Percentiles rank a stretch among this genome's conserved stretches.
Evolutionary conservation across 345 rosid species (phyloP).

Genomic region (Rhodamnia rubescens): DNA sequence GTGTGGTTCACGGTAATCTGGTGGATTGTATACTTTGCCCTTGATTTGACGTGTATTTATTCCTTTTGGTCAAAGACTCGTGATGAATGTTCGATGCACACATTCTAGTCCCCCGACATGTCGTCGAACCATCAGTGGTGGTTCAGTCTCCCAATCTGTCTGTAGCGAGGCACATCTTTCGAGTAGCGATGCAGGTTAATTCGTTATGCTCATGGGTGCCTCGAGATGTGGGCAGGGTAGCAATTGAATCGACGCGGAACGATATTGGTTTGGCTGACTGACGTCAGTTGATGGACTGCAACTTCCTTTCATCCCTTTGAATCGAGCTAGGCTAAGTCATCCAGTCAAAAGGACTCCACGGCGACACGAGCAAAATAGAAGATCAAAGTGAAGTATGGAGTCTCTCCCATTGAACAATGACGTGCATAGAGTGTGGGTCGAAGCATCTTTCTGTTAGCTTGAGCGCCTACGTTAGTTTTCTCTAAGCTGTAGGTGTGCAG

Average conservation of each 20-base stretch:
- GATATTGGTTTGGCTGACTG: neutral
- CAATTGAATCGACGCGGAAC: neutral
- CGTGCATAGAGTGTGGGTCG: neutral
- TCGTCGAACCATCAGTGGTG: neutral
- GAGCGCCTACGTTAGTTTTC: neutral
- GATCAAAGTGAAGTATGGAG: neutral
- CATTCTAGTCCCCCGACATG: neutral
- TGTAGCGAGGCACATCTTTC: neutral
- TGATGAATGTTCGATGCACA: neutral
- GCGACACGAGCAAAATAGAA: no score
- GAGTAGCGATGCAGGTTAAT: neutral
- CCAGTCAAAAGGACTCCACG: no score
- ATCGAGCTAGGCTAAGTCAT: neutral
- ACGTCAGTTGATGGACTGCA: neutral
- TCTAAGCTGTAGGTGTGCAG: neutral
- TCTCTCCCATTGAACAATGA: neutral
- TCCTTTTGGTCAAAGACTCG: neutral
- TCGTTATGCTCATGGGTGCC: neutral
- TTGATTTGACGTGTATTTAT: neutral
- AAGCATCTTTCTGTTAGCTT: neutral
- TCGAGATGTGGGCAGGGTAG: neutral
- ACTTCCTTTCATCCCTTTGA: neutral
- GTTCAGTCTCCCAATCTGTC: neutral
- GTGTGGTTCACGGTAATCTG: neutral
- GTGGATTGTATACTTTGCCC: neutral